These are phyloP conservation scores for Eimeria maxima DNA, from an alignment of 169 alveolate genomes.

Conservation along the genomic window DNA sequence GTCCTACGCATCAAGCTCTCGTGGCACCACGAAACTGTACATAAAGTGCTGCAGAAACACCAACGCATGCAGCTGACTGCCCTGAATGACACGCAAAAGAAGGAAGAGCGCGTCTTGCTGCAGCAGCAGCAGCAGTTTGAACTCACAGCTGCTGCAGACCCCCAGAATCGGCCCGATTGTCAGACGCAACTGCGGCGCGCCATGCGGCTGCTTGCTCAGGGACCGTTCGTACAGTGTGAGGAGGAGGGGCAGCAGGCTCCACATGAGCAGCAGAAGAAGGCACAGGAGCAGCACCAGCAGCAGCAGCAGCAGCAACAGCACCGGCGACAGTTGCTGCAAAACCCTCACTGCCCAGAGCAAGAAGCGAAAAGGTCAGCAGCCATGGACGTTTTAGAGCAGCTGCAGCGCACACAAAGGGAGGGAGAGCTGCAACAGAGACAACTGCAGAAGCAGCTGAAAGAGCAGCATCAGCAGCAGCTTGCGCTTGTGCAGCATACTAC, in stretches of 20 bases:
- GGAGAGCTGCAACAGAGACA: not conserved
- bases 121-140: constrained; percentile 59
- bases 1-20: constrained; percentile 11
- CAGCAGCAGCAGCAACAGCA: constrained; percentile 16
- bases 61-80: not conserved
- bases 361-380: constrained; percentile 4
- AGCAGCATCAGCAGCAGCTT: constrained; percentile 44
- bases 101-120: not conserved
- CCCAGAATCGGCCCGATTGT: not conserved
- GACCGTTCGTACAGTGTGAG: constrained; percentile 24
- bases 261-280: not conserved
- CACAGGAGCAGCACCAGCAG: not conserved
- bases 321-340: not conserved
- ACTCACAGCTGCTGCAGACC: not conserved
- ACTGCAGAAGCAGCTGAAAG: not conserved
- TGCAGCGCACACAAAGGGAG: not conserved
- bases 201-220: constrained; percentile 25
- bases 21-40: constrained; percentile 20
- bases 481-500: not conserved
- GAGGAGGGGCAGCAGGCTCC: not conserved
- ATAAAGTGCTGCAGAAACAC: not conserved
- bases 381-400: not conserved
- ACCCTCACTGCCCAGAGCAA: not conserved
- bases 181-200: not conserved
- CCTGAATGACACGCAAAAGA: not conserved